phyloP scores from a whole-genome alignment of 495 filamentous ascomycete genomes.

The Aspergillus cristatus region DNA sequence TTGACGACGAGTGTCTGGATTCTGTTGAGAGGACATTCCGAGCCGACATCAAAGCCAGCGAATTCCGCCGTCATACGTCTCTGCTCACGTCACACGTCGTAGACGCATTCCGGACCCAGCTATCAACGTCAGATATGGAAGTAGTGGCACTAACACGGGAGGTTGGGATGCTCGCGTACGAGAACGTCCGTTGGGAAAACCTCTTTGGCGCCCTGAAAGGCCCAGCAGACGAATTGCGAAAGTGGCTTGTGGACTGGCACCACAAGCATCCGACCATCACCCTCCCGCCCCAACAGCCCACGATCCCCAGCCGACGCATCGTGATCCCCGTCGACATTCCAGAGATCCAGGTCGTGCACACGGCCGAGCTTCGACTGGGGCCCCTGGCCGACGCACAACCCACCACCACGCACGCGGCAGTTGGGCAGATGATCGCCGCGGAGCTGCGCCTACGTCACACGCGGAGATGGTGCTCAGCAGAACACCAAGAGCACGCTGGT shows the following conservation, averaged over 20 bases:
- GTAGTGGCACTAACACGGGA: slow-evolving; percentile 36
- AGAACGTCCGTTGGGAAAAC: slow-evolving; percentile 30
- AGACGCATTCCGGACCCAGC: slow-evolving; percentile 36
- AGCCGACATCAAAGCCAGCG: slow-evolving; percentile 31
- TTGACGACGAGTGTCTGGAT: slow-evolving; percentile 54
- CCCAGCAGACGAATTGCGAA: slow-evolving; percentile 23
- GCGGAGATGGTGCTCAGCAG: slow-evolving; percentile 59
- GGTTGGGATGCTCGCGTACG: slow-evolving; percentile 32
- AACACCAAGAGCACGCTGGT: slow-evolving; percentile 25
- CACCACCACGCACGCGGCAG: slow-evolving; percentile 37
- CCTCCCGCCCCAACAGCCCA: slow-evolving; percentile 24
- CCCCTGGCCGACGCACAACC: slow-evolving; percentile 16
- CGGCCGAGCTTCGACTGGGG: slow-evolving; percentile 58
- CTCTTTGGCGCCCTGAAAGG: slow-evolving; percentile 32
- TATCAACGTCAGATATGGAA: slow-evolving; percentile 51
- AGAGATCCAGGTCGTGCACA: slow-evolving; percentile 73
- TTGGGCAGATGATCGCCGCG: slow-evolving; percentile 62
- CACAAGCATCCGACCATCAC: slow-evolving; percentile 27
- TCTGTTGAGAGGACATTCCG: slow-evolving; percentile 34
- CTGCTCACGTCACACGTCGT: slow-evolving; percentile 45
- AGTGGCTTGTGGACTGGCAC: slow-evolving; percentile 42
- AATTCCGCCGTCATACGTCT: slow-evolving; percentile 34
- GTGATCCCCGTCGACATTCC: slow-evolving; percentile 72
- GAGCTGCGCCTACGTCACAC: slow-evolving; percentile 69
- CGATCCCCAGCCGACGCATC: slow-evolving; percentile 33